These are phyloP conservation scores for Talaromyces nanjingensis DNA, from an alignment of 495 filamentous ascomycete genomes.

Conservation along the genomic window DNA sequence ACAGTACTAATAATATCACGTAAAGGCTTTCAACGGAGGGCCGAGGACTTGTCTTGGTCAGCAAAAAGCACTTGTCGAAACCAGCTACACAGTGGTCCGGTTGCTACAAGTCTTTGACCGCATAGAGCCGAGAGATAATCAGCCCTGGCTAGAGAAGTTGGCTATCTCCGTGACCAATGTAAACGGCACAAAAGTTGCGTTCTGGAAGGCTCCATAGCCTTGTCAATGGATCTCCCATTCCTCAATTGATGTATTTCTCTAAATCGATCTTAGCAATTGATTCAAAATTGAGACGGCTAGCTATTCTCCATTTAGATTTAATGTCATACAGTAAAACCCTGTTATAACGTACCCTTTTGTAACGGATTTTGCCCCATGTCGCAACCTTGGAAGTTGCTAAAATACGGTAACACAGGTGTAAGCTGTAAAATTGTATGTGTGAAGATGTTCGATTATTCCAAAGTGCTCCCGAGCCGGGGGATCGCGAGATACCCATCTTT, in stretches of 20 bases:
- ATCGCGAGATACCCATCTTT: too few relatives aligned
- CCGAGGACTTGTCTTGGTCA: slow-evolving; percentile 40
- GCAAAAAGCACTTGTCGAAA: slow-evolving; percentile 53
- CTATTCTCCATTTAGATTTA: background rate
- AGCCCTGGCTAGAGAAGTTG: slow-evolving; percentile 14
- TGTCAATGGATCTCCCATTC: background rate
- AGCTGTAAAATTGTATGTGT: too few relatives aligned
- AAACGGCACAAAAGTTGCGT: background rate
- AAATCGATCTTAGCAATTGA: background rate
- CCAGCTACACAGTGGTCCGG: slow-evolving; percentile 43
- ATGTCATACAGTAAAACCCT: too few relatives aligned
- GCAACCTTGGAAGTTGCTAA: too few relatives aligned
- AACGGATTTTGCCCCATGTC: too few relatives aligned
- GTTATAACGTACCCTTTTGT: too few relatives aligned
- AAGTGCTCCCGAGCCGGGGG: too few relatives aligned
- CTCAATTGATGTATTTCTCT: background rate
- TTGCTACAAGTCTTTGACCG: slow-evolving; percentile 47
- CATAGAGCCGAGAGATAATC: slow-evolving; percentile 40
- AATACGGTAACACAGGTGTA: too few relatives aligned
- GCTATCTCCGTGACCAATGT: background rate
- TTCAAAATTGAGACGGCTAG: background rate
- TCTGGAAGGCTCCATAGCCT: background rate
- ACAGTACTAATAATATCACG: slow-evolving; percentile 25
- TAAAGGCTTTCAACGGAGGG: slow-evolving; percentile 48
- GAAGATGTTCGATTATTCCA: too few relatives aligned